phyloP scores from a whole-genome alignment of 2,329 filamentous ascomycete species.

The Monosporascus cannonballus region DNA sequence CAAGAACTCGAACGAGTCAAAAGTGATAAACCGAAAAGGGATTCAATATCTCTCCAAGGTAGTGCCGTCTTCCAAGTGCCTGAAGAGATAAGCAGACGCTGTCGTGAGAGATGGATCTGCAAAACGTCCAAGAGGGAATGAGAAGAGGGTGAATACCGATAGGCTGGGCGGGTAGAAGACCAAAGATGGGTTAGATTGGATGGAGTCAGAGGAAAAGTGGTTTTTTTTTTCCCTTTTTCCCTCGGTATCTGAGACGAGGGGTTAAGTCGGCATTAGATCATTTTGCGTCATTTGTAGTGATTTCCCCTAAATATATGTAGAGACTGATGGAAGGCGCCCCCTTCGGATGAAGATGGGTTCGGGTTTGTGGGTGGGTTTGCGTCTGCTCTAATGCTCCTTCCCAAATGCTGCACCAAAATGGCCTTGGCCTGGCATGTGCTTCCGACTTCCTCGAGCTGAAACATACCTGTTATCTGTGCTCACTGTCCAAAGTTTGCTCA shows the following conservation, averaged over 20 bases:
- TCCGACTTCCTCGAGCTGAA: neutral
- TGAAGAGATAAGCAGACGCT: slow-evolving; percentile 1
- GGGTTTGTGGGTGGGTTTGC: too few species aligned
- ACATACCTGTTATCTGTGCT: neutral
- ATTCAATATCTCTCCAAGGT: slow-evolving; percentile 9
- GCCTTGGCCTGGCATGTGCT: too few species aligned
- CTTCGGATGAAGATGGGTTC: neutral
- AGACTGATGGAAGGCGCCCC: neutral
- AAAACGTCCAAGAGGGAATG: slow-evolving; percentile 6
- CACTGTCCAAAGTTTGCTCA: neutral
- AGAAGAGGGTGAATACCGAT: neutral
- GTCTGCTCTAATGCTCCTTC: neutral
- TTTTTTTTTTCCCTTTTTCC: neutral
- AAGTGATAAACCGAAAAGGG: neutral
- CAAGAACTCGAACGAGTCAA: neutral
- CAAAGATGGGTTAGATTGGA: slow-evolving; percentile 1
- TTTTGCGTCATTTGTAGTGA: neutral
- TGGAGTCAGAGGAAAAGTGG: neutral
- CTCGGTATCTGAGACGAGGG: neutral
- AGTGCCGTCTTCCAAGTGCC: slow-evolving; percentile 6
- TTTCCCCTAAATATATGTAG: neutral
- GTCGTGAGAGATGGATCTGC: slow-evolving; percentile 6
- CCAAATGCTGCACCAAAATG: too few species aligned
- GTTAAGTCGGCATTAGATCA: too few species aligned
- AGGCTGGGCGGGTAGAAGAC: slow-evolving; percentile 1